Evolutionary conservation across 192 early-diverging fungal species (phyloP).

Genomic region (Umbelopsis sp.): DNA sequence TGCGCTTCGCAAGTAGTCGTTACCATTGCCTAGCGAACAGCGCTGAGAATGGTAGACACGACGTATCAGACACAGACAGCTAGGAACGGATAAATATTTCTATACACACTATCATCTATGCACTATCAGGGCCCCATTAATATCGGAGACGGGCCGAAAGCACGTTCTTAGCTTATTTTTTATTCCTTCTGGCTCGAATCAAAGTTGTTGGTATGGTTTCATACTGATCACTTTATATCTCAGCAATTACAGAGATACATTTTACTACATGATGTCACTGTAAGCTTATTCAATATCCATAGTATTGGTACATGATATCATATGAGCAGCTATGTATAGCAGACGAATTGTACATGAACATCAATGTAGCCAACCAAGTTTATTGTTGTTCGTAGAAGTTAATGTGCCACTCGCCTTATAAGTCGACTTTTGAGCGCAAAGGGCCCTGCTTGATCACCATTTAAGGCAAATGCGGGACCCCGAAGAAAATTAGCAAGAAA

Average conservation of each 20-base stretch:
- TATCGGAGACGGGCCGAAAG: conserved; percentile 18
- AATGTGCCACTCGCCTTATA: not conserved
- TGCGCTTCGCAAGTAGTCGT: too few relatives aligned
- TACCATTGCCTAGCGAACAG: too few relatives aligned
- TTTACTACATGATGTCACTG: not conserved
- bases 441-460: not conserved
- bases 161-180: not conserved
- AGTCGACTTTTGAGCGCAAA: not conserved
- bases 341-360: too few relatives aligned
- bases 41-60: too few relatives aligned
- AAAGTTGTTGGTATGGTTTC: conserved; percentile 7
- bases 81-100: too few relatives aligned
- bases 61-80: too few relatives aligned
- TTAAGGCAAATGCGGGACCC: not conserved
- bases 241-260: not conserved
- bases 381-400: too few relatives aligned
- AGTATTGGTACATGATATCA: too few relatives aligned
- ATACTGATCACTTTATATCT: conserved; percentile 20
- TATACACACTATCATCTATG: too few relatives aligned
- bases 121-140: not conserved
- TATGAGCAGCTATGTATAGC: too few relatives aligned
- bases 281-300: too few relatives aligned
- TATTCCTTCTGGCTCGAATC: not conserved
- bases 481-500: not conserved
- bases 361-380: too few relatives aligned